phyloP scores from a whole-genome alignment of 2,329 filamentous ascomycete species.

The Cladophialophora chaetospira region DNA sequence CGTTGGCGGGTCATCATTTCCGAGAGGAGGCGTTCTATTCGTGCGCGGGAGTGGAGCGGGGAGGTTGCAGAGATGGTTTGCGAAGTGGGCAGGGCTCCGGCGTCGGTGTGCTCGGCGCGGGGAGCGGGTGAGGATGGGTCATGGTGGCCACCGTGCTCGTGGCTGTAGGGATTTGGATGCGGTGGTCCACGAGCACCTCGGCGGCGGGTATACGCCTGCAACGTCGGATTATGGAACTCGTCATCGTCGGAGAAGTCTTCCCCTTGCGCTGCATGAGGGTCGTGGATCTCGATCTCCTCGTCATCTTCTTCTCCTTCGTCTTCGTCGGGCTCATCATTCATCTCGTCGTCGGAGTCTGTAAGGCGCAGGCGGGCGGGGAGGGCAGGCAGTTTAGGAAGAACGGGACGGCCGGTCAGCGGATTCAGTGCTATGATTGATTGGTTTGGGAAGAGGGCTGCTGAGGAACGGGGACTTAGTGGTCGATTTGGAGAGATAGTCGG shows the following conservation, averaged over 20 bases:
- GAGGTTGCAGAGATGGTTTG: no score
- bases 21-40: slow-evolving; percentile 27
- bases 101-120: slow-evolving; percentile 34
- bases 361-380: slow-evolving; percentile 42
- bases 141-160: neutral
- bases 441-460: slow-evolving; percentile 26
- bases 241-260: slow-evolving; percentile 2
- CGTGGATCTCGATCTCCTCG: neutral
- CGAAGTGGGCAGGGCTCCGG: slow-evolving; percentile 12
- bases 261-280: neutral
- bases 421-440: slow-evolving; percentile 31
- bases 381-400: slow-evolving; percentile 40
- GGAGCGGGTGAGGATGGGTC: slow-evolving; percentile 27
- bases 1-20: slow-evolving; percentile 31
- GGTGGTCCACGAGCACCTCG: neutral
- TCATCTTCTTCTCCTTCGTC: slow-evolving; percentile 38
- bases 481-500: slow-evolving; percentile 28
- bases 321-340: slow-evolving; percentile 37
- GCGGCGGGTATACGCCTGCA: slow-evolving; percentile 2
- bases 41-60: slow-evolving; percentile 26
- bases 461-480: slow-evolving; percentile 27
- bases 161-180: slow-evolving; percentile 13
- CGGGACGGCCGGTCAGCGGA: slow-evolving; percentile 30
- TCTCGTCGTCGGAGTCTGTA: slow-evolving; percentile 43
- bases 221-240: neutral